Base-by-base conservation (phyloP, 1,284 basidiomycete genomes). In the Chiua sp. region DNA sequence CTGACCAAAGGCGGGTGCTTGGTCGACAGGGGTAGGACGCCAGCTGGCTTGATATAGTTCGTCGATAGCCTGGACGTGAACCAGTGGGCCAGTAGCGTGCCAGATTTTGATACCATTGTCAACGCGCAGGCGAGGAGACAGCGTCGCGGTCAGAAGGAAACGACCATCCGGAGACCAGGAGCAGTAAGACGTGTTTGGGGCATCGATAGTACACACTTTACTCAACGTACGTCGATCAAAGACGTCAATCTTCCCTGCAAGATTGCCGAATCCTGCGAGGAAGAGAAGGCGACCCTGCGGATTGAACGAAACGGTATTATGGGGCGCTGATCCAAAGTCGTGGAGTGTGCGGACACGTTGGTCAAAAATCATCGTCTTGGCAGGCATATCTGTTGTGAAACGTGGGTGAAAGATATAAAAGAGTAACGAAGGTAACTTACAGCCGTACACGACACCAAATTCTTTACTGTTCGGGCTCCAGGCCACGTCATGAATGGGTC, bases 391-490 rank as follows among this genome's bases (percentile, higher is more conserved):
- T 95, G 65, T 12, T 10, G 15, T 53, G 47, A 61, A 16, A 42
- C 50, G 26, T 55, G 37, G 63, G 52, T 46, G 18, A 47, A 55
- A 33, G 23, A 47, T 1, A 11, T 47, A 20, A 32, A 50, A 18
- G 42, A 53, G 5, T 0, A 26, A 28, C 4, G 42, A 47, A 16
- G 20, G 23, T 47, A 1, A 85, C 93, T 77, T 70, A 95, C 94
- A 98, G 67, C 97, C 97, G 74, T 98, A 98, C 51, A 96, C 90
- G 39, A 98, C 96, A 61, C 90, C 88, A 71, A 98, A 99, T 77
- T 99, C 97, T 74, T 96, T 94, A 56, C 93, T 94, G 70, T 96
- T 98, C n/a, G 97, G 96, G 68, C 90, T 96, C 97, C 97, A 99
- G n/a, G 87, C 82, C 69, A 98, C 98, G 75, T 98, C 98, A 72